Evolutionary conservation across 257 asterid genomes (phyloP).

Genomic region (Solanum chiquidenum): DNA sequence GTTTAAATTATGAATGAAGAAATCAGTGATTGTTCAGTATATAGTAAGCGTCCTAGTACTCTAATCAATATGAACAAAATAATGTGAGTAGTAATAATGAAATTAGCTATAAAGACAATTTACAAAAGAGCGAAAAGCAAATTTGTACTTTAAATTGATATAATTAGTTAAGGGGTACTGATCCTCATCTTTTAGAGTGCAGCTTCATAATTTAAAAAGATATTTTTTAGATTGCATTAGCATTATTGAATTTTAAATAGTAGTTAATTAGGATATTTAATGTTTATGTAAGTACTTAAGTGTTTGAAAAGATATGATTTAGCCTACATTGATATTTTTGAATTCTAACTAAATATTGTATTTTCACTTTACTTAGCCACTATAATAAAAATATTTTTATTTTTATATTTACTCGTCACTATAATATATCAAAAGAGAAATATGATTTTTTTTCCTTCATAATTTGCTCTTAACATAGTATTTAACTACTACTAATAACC

Average conservation of each 20-base stretch:
- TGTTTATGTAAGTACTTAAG: neutral
- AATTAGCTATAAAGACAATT: neutral
- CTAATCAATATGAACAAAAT: neutral
- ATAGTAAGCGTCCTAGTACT: neutral
- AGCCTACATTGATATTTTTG: neutral
- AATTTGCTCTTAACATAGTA: neutral
- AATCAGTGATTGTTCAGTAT: neutral
- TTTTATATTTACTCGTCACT: neutral
- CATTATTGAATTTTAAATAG: neutral
- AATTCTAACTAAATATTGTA: neutral
- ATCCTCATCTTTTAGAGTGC: neutral
- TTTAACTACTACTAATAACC: neutral
- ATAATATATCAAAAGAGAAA: no score
- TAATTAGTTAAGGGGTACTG: neutral
- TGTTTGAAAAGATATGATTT: neutral
- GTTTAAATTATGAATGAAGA: neutral
- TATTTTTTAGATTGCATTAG: neutral
- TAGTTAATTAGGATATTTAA: neutral
- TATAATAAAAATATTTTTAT: no score
- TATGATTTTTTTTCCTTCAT: neutral
- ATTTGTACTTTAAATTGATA: neutral
- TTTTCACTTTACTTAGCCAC: neutral
- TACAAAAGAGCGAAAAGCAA: neutral
- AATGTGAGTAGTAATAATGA: neutral
- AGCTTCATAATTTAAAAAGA: neutral